Conservation (phyloP, 164 flowering plant species). For the Nymphaea thermarum region DNA sequence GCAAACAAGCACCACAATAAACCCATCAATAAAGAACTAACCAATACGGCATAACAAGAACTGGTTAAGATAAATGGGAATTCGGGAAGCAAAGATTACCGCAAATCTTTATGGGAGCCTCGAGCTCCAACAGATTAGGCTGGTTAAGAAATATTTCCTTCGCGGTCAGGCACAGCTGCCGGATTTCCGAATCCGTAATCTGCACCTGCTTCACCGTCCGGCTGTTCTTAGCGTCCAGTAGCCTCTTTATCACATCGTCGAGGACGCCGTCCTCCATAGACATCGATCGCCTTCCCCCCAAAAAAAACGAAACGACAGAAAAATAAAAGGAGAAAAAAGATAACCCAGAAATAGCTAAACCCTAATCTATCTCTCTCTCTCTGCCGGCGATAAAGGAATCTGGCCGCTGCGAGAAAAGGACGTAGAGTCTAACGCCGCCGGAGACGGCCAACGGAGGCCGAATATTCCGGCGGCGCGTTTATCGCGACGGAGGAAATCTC, state of each 20-base stretch:
- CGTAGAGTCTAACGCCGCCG: neutral
- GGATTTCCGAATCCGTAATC: slow-evolving; percentile 49
- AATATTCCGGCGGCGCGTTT: neutral
- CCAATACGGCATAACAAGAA: too few relatives aligned
- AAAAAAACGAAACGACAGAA: neutral
- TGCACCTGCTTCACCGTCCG: slow-evolving; percentile 43
- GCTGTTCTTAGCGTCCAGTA: slow-evolving; percentile 34
- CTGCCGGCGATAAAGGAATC: neutral
- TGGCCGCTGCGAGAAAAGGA: neutral
- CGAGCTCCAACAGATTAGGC: slow-evolving; percentile 77
- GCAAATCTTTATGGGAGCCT: slow-evolving; percentile 73
- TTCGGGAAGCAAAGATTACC: slow-evolving; percentile 23
- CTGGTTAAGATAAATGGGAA: too few relatives aligned
- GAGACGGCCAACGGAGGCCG: neutral
- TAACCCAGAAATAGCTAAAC: neutral
- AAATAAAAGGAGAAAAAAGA: neutral
- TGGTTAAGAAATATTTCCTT: slow-evolving; percentile 53
- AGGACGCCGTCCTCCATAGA: slow-evolving; percentile 36
- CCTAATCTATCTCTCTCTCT: too few relatives aligned
- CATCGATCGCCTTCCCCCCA: neutral
- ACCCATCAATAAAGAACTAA: too few relatives aligned
- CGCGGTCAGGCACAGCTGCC: slow-evolving; percentile 46
- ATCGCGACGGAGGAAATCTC: neutral
- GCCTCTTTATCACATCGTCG: slow-evolving; percentile 41
- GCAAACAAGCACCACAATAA: too few relatives aligned